Conservation (phyloP, 768 basidiomycete genomes). For the Russula foetens region DNA sequence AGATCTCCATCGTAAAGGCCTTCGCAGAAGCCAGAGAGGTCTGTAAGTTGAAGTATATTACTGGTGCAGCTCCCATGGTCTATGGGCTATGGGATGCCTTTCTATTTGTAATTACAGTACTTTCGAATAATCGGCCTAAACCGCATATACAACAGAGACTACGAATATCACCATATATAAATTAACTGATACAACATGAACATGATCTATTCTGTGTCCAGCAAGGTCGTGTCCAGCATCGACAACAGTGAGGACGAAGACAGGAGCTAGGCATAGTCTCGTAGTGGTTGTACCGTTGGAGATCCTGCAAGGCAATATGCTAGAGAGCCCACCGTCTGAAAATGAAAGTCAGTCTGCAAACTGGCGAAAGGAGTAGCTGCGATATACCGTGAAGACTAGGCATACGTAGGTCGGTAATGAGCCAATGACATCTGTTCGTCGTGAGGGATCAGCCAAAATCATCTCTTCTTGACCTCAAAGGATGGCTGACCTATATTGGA, state of each 20-base stretch:
- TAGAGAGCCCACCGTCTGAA: background rate
- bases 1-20: conserved; percentile 57
- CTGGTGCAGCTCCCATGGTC: conserved; percentile 89
- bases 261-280: background rate
- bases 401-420: conserved; percentile 11
- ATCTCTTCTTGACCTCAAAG: too few relatives aligned
- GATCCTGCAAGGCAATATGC: background rate
- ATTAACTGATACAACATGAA: background rate
- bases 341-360: background rate
- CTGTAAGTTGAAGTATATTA: conserved; percentile 89
- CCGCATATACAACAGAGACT: too few relatives aligned
- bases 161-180: too few relatives aligned
- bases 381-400: conserved; percentile 7
- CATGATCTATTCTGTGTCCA: background rate
- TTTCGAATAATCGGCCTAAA: too few relatives aligned
- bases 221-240: too few relatives aligned
- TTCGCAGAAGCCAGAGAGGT: conserved; percentile 70
- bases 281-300: background rate
- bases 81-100: conserved; percentile 97
- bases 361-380: background rate
- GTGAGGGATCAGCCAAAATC: background rate
- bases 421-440: conserved; percentile 4
- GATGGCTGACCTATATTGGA: conserved; percentile 9
- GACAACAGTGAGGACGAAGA: too few relatives aligned
- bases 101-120: conserved; percentile 48